phyloP scores from a whole-genome alignment of 768 basidiomycete genomes.

The Mycena metata region DNA sequence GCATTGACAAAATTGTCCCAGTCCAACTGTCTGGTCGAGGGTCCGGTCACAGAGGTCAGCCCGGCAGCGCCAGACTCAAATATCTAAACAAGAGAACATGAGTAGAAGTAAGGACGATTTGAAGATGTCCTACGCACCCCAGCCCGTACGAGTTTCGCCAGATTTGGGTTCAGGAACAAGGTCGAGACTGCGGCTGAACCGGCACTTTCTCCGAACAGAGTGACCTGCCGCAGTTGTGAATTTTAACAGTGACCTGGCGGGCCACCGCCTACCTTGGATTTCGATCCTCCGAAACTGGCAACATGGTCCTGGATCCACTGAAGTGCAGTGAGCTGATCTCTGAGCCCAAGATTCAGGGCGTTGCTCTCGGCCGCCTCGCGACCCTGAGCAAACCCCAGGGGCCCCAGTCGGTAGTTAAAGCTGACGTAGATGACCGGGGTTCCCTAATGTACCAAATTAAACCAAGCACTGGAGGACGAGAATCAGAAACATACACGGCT shows the following conservation, averaged over 20 bases:
- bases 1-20: conserved; percentile 24
- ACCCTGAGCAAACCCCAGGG: conserved; percentile 60
- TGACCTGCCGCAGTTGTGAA: neutral
- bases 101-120: no score
- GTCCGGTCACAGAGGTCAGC: neutral
- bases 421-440: conserved; percentile 60
- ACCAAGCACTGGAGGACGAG: no score
- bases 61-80: conserved; percentile 12
- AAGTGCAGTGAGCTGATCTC: conserved; percentile 54
- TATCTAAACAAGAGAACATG: neutral
- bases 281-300: conserved; percentile 65
- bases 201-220: conserved; percentile 23
- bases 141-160: conserved; percentile 6
- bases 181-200: conserved; percentile 1
- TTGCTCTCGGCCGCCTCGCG: conserved; percentile 48
- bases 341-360: conserved; percentile 56
- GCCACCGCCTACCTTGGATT: conserved; percentile 53
- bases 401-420: conserved; percentile 56
- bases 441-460: conserved; percentile 33
- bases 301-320: conserved; percentile 69
- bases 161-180: conserved; percentile 1
- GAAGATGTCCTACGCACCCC: neutral
- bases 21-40: conserved; percentile 1
- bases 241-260: no score
- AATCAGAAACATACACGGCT: conserved; percentile 33